Evolutionary conservation across 129 eudicot genomes (phyloP).

Genomic region (Heracleum sosnowskyi): DNA sequence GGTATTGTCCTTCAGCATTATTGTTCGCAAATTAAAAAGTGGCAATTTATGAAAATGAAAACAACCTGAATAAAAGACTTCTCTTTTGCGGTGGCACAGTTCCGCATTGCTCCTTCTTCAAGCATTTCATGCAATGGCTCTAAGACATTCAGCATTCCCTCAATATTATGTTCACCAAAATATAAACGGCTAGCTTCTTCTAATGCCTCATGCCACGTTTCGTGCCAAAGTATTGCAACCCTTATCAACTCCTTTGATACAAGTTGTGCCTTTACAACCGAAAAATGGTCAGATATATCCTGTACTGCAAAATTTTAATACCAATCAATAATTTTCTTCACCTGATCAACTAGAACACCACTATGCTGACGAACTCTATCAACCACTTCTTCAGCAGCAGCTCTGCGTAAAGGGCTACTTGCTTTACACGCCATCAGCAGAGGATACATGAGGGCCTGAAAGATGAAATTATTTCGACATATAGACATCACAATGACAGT

Average conservation of each 20-base stretch:
- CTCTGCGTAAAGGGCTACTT: conserved; percentile 74
- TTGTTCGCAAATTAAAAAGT: neutral
- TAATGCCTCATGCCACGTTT: conserved; percentile 95
- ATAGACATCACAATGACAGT: neutral
- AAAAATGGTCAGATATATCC: conserved; percentile 24
- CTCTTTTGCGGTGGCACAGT: conserved; percentile 74
- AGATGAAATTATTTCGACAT: neutral
- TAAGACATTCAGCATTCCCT: conserved; percentile 87
- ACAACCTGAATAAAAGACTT: conserved; percentile 85
- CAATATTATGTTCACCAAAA: conserved; percentile 92
- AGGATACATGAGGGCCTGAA: conserved; percentile 99
- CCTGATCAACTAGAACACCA: conserved; percentile 92
- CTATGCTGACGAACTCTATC: conserved; percentile 92
- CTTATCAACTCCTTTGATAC: conserved; percentile 96
- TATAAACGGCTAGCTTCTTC: conserved; percentile 98
- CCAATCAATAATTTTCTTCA: conserved; percentile 19
- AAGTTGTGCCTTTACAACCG: conserved; percentile 77
- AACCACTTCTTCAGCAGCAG: conserved; percentile 98
- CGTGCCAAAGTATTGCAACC: conserved; percentile 98
- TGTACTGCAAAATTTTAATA: neutral
- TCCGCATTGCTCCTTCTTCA: conserved; percentile 80
- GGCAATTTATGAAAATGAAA: neutral
- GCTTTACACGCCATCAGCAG: conserved; percentile 99
- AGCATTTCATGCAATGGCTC: conserved; percentile 96
- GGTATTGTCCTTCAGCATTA: neutral